These are phyloP conservation scores for Xenoacremonium recifei DNA, from an alignment of 2,329 filamentous ascomycete species.

Conservation along the genomic window DNA sequence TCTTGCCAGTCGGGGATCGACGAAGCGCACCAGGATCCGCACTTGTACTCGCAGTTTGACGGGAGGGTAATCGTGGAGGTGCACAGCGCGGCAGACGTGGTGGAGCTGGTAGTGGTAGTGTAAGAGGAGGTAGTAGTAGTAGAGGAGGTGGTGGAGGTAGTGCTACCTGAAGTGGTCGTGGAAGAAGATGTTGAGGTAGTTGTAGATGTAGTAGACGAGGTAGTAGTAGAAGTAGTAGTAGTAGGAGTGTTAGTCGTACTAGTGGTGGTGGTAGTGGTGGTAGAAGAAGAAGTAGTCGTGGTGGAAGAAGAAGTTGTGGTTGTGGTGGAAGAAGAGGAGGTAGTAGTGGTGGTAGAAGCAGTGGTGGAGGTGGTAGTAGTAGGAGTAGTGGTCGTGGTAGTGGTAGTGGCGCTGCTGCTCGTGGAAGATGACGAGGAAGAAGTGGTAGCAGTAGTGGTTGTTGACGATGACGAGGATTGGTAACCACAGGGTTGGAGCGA, in stretches of 20 bases:
- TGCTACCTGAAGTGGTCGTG: slow-evolving; percentile 9
- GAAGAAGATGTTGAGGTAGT: slow-evolving; percentile 2
- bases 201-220: background rate
- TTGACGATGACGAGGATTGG: slow-evolving; percentile 12
- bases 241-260: background rate
- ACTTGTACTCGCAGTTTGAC: slow-evolving; percentile 52
- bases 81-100: slow-evolving; percentile 38
- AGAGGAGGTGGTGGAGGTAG: slow-evolving; percentile 9
- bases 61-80: slow-evolving; percentile 45
- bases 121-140: slow-evolving; percentile 19
- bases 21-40: slow-evolving; percentile 53
- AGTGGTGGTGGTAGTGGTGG: background rate
- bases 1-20: slow-evolving; percentile 49
- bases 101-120: slow-evolving; percentile 19
- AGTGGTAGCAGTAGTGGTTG: background rate
- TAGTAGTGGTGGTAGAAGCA: background rate
- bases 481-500: slow-evolving; percentile 49
- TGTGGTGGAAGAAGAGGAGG: background rate
- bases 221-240: background rate
- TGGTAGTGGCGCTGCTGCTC: slow-evolving; percentile 1
- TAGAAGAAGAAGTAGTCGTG: background rate
- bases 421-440: background rate
- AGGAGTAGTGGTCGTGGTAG: slow-evolving; percentile 3
- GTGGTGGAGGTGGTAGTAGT: slow-evolving; percentile 4
- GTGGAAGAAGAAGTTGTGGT: background rate